Conservation (phyloP, 2,329 filamentous ascomycete genomes). For the Colletotrichum filicis region DNA sequence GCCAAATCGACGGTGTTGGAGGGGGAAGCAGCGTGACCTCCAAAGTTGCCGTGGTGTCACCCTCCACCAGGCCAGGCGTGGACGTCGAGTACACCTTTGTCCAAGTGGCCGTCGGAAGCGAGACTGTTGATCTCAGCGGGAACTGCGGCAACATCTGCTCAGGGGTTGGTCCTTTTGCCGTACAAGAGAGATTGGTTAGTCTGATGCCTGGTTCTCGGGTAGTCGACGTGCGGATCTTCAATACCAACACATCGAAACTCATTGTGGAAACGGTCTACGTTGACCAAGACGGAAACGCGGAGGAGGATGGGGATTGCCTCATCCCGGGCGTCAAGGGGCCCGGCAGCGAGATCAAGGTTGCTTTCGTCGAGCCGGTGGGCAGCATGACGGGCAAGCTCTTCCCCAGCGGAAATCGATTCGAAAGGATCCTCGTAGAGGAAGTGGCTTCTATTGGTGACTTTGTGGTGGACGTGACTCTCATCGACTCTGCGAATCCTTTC, state of each 20-base stretch:
- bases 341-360: constrained; percentile 65
- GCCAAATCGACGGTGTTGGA: constrained; percentile 72
- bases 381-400: constrained; percentile 69
- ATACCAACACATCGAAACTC: constrained; percentile 70
- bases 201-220: constrained; percentile 34
- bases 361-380: constrained; percentile 69
- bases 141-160: constrained; percentile 74
- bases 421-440: constrained; percentile 56
- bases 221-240: constrained; percentile 58
- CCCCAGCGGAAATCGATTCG: constrained; percentile 63
- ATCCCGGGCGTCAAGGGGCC: constrained; percentile 69
- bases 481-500: constrained; percentile 52
- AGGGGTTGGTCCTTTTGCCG: constrained; percentile 68
- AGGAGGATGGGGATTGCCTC: constrained; percentile 59
- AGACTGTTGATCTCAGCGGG: constrained; percentile 65
- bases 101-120: constrained; percentile 66
- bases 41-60: constrained; percentile 69
- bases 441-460: constrained; percentile 34
- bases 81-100: constrained; percentile 74
- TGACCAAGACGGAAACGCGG: constrained; percentile 55
- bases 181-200: constrained; percentile 58
- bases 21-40: constrained; percentile 70
- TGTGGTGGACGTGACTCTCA: constrained; percentile 46
- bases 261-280: constrained; percentile 66
- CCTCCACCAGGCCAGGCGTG: constrained; percentile 50